Evolutionary conservation across 495 filamentous ascomycete genomes (phyloP).

Genomic region (Cenococcum geophilum): DNA sequence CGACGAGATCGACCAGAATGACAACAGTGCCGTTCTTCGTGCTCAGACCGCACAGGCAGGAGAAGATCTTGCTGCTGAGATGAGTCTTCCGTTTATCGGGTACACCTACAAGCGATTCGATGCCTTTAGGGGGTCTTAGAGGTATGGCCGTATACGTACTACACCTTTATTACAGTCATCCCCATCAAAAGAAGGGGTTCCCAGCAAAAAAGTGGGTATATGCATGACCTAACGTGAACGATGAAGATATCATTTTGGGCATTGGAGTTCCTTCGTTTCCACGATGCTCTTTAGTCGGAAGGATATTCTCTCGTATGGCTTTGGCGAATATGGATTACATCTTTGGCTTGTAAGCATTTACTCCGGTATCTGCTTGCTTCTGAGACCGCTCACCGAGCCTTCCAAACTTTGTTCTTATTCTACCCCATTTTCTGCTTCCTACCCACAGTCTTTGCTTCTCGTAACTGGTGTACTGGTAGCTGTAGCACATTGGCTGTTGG

Average conservation of each 20-base stretch:
- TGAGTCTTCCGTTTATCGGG: slow-evolving; percentile 93
- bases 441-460: not conserved
- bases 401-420: not conserved
- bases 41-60: slow-evolving; percentile 56
- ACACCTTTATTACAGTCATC: slow-evolving; percentile 16
- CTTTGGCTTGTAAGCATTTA: not conserved
- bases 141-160: not conserved
- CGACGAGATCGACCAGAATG: slow-evolving; percentile 92
- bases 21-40: slow-evolving; percentile 65
- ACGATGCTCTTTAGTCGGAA: not conserved
- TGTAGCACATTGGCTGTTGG: slow-evolving; percentile 3
- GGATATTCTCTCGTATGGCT: not conserved
- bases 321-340: not conserved
- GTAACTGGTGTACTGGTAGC: slow-evolving; percentile 5
- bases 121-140: slow-evolving; percentile 51
- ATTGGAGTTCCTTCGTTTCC: not conserved
- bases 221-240: not conserved
- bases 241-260: not conserved
- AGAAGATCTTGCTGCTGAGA: slow-evolving; percentile 66
- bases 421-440: not conserved
- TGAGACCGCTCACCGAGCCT: not conserved
- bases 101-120: slow-evolving; percentile 99
- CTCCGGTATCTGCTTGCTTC: not conserved
- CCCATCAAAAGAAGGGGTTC: not conserved
- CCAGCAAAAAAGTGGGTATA: not conserved